These are phyloP conservation scores for Monilinia aucupariae DNA, from an alignment of 2,329 filamentous ascomycete species.

Conservation along the genomic window DNA sequence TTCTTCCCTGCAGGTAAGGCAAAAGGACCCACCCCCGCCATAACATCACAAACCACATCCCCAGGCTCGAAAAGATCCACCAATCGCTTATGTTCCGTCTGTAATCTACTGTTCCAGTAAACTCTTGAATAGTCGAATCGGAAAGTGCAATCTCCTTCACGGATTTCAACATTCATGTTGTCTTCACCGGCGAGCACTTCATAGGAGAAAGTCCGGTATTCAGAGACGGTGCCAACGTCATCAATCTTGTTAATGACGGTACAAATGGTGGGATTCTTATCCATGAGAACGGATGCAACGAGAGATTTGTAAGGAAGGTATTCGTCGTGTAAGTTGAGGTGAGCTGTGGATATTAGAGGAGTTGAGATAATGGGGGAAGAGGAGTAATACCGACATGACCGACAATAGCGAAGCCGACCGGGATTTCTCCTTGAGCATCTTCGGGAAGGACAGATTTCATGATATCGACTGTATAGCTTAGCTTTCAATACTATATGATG, in stretches of 20 bases:
- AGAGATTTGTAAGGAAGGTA: slow-evolving; percentile 82
- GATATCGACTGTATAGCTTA: slow-evolving; percentile 52
- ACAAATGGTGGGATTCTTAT: slow-evolving; percentile 76
- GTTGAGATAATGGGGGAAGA: background rate
- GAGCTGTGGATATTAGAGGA: slow-evolving; percentile 48
- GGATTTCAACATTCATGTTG: slow-evolving; percentile 76
- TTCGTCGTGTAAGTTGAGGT: slow-evolving; percentile 80
- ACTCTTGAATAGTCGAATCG: slow-evolving; percentile 92
- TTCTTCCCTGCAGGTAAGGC: slow-evolving; percentile 87
- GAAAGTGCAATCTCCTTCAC: slow-evolving; percentile 81
- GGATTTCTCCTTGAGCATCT: slow-evolving; percentile 72
- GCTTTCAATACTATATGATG: background rate
- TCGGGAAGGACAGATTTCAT: slow-evolving; percentile 76
- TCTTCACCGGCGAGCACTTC: slow-evolving; percentile 80
- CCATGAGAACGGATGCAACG: slow-evolving; percentile 77
- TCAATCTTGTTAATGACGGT: slow-evolving; percentile 97
- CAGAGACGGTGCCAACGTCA: slow-evolving; percentile 76
- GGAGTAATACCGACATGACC: slow-evolving; percentile 68
- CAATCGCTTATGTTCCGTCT: slow-evolving; percentile 81
- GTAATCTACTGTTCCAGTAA: slow-evolving; percentile 94
- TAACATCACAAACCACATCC: slow-evolving; percentile 90
- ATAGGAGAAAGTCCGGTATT: slow-evolving; percentile 88
- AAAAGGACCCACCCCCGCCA: slow-evolving; percentile 96
- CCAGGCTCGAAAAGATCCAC: slow-evolving; percentile 72
- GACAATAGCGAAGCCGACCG: slow-evolving; percentile 78